These are phyloP conservation scores for Lachnellula occidentalis DNA, from an alignment of 2,329 filamentous ascomycete species.

Conservation along the genomic window DNA sequence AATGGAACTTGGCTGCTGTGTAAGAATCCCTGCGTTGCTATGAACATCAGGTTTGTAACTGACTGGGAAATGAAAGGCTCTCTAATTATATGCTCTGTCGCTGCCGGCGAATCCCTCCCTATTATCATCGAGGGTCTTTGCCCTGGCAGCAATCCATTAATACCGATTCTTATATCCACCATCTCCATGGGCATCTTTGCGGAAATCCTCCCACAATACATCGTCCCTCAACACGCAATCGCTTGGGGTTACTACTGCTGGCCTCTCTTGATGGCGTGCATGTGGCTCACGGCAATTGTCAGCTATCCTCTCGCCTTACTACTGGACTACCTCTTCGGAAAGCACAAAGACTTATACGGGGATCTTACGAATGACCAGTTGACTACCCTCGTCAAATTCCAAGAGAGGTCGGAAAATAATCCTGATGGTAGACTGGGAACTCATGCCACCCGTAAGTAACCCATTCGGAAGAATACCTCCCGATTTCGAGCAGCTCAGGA, in stretches of 20 bases:
- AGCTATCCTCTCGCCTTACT: constrained; percentile 23
- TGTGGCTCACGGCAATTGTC: constrained; percentile 21
- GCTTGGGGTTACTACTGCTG: constrained; percentile 25
- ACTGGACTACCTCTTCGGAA: constrained; percentile 13
- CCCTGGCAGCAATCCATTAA: constrained; percentile 12
- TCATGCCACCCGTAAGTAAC: constrained; percentile 13
- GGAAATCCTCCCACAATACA: constrained; percentile 26
- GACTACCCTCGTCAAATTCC: constrained; percentile 20
- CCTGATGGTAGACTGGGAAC: constrained; percentile 19
- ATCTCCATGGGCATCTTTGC: constrained; percentile 21
- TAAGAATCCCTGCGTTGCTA: constrained; percentile 4
- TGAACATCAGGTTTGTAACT: background rate
- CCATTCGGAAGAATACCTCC: too few species aligned
- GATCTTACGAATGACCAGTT: constrained; percentile 23
- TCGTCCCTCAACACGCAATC: constrained; percentile 22
- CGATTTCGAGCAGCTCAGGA: too few species aligned
- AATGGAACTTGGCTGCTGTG: constrained; percentile 27
- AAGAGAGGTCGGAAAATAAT: constrained; percentile 17
- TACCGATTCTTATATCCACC: constrained; percentile 23
- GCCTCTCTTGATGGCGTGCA: constrained; percentile 24
- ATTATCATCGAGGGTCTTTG: constrained; percentile 22
- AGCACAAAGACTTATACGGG: constrained; percentile 4
- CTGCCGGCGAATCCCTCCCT: constrained; percentile 23
- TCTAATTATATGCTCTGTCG: constrained; percentile 22
- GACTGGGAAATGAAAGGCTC: constrained; percentile 18